Evolutionary conservation across 768 basidiomycete genomes (phyloP), one percentile per base, ranked within the genome.

Genomic region (Lentinula lateritia): DNA sequence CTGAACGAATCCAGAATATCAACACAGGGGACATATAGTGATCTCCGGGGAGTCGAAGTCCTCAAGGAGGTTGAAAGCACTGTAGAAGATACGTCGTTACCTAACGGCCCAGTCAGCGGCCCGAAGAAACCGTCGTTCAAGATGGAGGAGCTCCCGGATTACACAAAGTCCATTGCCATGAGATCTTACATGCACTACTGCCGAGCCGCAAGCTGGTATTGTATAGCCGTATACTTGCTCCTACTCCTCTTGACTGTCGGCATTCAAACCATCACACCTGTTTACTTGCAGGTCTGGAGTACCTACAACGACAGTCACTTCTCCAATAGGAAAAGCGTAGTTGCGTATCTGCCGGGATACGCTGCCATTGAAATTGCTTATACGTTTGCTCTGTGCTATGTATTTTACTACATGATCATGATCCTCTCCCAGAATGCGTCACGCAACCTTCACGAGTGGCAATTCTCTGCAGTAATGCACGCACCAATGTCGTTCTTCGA

Each of bases 401-500:
- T 64, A 0, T 64, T 61, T 41, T 64, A 64, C 42, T 64, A 58
- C 38, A 61, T 62, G 5, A 64, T 61, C 43, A 61, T 61, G 60
- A 56, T 39, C 41, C 54, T 65, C 6, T 52, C 64, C 15, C 53
- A 62, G 10, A 56, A 57, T 16, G 61, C 64, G 8, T 65, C 64
- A 4, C 52, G 57, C 8, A 65, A 65, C 41, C 61, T 65, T 50
- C 64, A 65, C 43, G 23, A 43, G 34, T 46, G 61, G 60, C 77
- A 81, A 28, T 73, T 81, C 56, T 64, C 68, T 3, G 75, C 79
- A 38, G 73, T 86, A 54, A 75, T 87, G 73, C 75, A 81, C 62
- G 83, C 85, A 0, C 84, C 86, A 1, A 85, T 84, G 78, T 75
- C 75, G n/a, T 86, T 85, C 74, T 88, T 86, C 66, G 73, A 42